These are phyloP conservation scores for Neopestalotiopsis rosae DNA, from an alignment of 2,329 filamentous ascomycete genomes.

Conservation along the genomic window DNA sequence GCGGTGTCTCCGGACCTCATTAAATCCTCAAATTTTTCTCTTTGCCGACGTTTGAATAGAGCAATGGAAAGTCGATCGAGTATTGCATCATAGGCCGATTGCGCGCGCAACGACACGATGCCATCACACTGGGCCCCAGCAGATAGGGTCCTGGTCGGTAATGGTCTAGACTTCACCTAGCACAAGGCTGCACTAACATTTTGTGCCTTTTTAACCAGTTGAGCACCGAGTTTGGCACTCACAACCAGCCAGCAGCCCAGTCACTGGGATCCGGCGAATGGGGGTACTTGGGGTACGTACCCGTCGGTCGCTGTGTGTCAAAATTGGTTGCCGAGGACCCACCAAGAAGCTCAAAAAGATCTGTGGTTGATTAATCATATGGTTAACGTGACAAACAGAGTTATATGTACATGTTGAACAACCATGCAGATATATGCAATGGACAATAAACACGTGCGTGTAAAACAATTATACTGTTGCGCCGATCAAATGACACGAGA, in stretches of 20 bases:
- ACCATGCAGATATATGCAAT: background rate
- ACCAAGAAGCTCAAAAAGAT: background rate
- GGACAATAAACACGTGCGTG: too few relatives aligned
- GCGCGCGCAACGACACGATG: background rate
- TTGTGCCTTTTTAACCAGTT: background rate
- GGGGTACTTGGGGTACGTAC: too few relatives aligned
- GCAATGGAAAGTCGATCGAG: background rate
- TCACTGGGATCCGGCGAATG: background rate
- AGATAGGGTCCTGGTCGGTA: background rate
- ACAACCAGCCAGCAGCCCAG: background rate
- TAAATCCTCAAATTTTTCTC: background rate
- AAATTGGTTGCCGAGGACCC: background rate
- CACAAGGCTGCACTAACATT: constrained; percentile 13
- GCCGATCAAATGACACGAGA: too few relatives aligned
- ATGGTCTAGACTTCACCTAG: constrained; percentile 9
- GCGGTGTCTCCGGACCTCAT: constrained; percentile 3
- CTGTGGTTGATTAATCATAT: background rate
- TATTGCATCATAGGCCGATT: constrained; percentile 2
- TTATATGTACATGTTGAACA: background rate
- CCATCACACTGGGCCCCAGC: background rate
- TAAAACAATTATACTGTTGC: too few relatives aligned
- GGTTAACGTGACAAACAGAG: background rate
- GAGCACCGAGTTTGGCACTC: background rate
- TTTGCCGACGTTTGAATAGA: background rate
- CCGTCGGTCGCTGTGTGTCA: too few relatives aligned